Base-by-base conservation (phyloP, 2,329 filamentous ascomycete genomes). In the Diaporthe vexans region DNA sequence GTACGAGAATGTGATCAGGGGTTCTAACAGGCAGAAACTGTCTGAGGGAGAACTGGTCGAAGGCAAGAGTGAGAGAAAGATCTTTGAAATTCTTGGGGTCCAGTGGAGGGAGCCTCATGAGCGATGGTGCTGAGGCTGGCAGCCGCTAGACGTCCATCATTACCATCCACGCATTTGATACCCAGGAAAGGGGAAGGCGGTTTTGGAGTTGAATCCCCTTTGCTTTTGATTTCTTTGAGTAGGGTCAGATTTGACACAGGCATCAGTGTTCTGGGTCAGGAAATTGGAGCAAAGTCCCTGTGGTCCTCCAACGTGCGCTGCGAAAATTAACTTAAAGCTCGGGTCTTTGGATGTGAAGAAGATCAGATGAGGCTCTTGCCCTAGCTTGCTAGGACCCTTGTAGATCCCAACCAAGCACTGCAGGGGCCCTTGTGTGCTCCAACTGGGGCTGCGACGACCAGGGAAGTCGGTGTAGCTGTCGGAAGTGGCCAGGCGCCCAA, bases 11-110 rank as follows among this genome's bases (percentile, higher is more conserved):
- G 91, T 94, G 1, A 86, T 94, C 81, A 86, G 91, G 54, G 91
- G 90, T 0, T 84, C 83, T 40, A 85, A 86, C 1, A 81, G 92
- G 58, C 84, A 86, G 73, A 94, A 91, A 84, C 73, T 93, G 46
- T 93, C 88, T 1, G 89, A 93, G 75, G 94, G 94, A 0, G 88
- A 87, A 71, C 80, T 97, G 78, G 82, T 97, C 0, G 95, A 97
- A 83, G 92, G 93, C 0, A 86, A 86, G 74, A 89, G 93, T 78
- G 95, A 98, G 87, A 92, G 86, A 85, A 90, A 84, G 80, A 98
- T 98, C 51, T 98, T 98, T 82, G 92, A 93, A 83, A 85, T 92
- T 13, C 82, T 98, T 72, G 94, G 93, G 0, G 94, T 98, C n/a
- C 91, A 93, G 56, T 98, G 94, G 93, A 89, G 95, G 78, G 91